Percentiles rank a stretch among this genome's conserved stretches.
These are phyloP conservation scores for Malus fusca DNA, from an alignment of 306 rosid species.

Conservation along the genomic window DNA sequence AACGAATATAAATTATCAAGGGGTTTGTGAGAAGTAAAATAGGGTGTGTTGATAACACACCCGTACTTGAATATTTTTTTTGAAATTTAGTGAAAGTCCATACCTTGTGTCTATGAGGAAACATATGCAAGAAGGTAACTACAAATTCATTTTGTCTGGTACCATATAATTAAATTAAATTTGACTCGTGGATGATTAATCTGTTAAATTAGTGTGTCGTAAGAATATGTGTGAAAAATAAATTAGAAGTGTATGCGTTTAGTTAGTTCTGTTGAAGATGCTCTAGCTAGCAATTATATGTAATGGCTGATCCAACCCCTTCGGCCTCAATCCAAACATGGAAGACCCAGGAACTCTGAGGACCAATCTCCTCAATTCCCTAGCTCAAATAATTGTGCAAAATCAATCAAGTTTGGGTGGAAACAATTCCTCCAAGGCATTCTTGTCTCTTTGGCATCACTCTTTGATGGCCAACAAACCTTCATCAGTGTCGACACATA, in stretches of 20 bases:
- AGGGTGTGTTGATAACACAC: too few species aligned
- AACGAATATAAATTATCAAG: too few species aligned
- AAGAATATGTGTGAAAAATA: too few species aligned
- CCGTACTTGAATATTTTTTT: too few species aligned
- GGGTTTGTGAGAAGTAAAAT: too few species aligned
- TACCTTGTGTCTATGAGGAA: background rate
- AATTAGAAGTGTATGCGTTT: too few species aligned
- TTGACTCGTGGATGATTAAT: background rate
- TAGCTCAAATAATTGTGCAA: constrained; percentile 1
- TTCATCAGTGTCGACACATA: constrained; percentile 37
- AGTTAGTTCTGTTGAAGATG: background rate
- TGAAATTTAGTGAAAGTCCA: background rate
- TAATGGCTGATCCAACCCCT: background rate
- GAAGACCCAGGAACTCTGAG: constrained; percentile 7
- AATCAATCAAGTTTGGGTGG: constrained; percentile 6
- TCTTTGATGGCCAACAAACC: constrained; percentile 38
- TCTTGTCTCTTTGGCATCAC: constrained; percentile 23
- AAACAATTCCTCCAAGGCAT: constrained; percentile 17
- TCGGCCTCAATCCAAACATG: background rate
- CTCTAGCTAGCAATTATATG: background rate
- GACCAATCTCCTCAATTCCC: background rate
- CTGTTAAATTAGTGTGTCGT: background rate
- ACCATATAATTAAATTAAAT: background rate
- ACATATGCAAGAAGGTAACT: background rate
- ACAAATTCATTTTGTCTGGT: background rate